Percentiles rank a stretch among this genome's conserved stretches.
Evolutionary conservation across 1,284 basidiomycete genomes (phyloP).

Genomic region (Xerocomus nothofagi): DNA sequence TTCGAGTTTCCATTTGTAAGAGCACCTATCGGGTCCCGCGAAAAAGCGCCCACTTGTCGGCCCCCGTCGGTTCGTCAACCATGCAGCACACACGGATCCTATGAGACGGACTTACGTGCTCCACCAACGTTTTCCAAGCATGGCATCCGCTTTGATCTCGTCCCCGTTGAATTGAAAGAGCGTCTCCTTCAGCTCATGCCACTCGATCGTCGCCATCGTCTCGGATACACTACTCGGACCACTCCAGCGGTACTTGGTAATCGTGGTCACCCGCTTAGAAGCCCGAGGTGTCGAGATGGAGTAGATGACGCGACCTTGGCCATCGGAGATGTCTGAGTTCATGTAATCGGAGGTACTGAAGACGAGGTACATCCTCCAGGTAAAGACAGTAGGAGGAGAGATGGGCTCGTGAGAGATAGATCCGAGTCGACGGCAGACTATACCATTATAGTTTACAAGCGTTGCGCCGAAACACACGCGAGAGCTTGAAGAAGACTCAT

Average conservation of each 20-base stretch:
- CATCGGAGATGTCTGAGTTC: constrained; percentile 26
- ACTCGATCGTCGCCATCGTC: constrained; percentile 30
- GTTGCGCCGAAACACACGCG: neutral
- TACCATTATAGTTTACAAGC: neutral
- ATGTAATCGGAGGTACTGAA: constrained; percentile 24
- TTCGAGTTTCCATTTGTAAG: constrained; percentile 34
- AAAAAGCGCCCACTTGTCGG: constrained; percentile 28
- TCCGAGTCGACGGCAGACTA: neutral
- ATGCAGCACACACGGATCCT: neutral
- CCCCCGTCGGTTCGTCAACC: neutral
- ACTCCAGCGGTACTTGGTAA: constrained; percentile 29
- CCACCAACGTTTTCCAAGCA: constrained; percentile 28
- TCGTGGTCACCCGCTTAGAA: constrained; percentile 26
- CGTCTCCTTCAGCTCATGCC: constrained; percentile 27
- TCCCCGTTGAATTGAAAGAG: constrained; percentile 28
- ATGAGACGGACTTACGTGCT: constrained; percentile 18
- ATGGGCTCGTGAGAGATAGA: neutral
- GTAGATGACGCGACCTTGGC: constrained; percentile 22
- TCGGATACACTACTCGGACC: constrained; percentile 26
- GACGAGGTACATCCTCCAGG: constrained; percentile 20
- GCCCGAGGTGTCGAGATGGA: constrained; percentile 23
- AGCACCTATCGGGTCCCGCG: constrained; percentile 26
- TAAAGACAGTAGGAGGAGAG: neutral
- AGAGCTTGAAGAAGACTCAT: neutral
- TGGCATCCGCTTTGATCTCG: constrained; percentile 18